These are phyloP conservation scores for Eremothecium gossypii DNA, from an alignment of 1,139 yeast genomes.

Conservation along the genomic window DNA sequence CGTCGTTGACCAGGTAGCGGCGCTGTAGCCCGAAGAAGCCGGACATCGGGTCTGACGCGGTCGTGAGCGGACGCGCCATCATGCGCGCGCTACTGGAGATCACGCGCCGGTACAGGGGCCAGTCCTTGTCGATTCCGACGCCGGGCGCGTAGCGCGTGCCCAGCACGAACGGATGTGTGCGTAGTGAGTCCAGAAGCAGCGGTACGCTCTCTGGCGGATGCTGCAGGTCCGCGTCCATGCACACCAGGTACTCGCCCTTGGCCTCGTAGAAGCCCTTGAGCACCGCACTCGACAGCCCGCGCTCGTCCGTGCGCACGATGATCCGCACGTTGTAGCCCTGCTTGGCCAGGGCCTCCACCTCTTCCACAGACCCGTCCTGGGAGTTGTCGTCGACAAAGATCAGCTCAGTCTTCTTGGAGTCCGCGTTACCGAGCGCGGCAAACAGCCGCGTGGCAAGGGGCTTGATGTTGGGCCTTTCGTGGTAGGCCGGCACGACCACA, in stretches of 20 bases:
- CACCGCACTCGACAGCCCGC: constrained; percentile 40
- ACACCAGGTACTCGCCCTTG: constrained; percentile 36
- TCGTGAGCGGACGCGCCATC: constrained; percentile 38
- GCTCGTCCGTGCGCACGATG: constrained; percentile 38
- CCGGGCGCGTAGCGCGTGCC: constrained; percentile 43
- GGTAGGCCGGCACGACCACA: constrained; percentile 40
- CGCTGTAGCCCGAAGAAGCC: constrained; percentile 41
- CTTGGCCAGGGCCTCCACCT: constrained; percentile 34
- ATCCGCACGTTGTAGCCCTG: constrained; percentile 39
- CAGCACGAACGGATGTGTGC: constrained; percentile 34
- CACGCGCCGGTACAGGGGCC: constrained; percentile 40
- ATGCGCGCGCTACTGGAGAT: constrained; percentile 38
- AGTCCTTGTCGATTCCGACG: constrained; percentile 41
- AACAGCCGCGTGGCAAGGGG: constrained; percentile 38
- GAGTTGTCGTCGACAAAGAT: constrained; percentile 42
- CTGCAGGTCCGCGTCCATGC: constrained; percentile 43
- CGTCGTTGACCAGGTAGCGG: constrained; percentile 29
- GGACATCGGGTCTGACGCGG: constrained; percentile 41
- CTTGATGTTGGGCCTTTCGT: constrained; percentile 37
- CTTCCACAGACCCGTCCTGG: constrained; percentile 41
- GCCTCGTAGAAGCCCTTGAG: constrained; percentile 37
- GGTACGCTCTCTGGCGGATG: constrained; percentile 43
- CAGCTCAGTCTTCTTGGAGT: constrained; percentile 34
- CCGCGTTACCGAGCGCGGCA: constrained; percentile 36
- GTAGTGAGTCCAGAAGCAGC: constrained; percentile 32